phyloP scores from a whole-genome alignment of 75 land plant species.

The Azolla pinnata region DNA sequence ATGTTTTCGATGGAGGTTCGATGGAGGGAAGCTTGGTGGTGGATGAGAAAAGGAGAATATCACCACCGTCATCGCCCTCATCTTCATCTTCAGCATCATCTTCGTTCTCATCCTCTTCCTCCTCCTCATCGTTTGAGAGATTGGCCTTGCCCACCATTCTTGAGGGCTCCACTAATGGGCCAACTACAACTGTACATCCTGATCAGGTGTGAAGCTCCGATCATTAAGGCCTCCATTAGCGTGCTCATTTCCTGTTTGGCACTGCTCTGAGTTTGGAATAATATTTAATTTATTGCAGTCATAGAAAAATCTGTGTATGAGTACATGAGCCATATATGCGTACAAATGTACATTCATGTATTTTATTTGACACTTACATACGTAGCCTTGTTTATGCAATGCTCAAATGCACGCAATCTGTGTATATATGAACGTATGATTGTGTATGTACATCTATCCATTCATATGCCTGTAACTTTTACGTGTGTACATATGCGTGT shows the following conservation, averaged over 20 bases:
- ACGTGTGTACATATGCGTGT: too few relatives aligned
- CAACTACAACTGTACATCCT: background rate
- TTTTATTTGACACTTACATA: too few relatives aligned
- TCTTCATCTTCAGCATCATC: background rate
- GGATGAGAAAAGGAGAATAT: background rate
- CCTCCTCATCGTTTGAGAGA: background rate
- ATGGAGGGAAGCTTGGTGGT: background rate
- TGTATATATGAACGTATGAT: too few relatives aligned
- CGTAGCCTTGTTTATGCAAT: too few relatives aligned
- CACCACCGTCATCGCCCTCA: background rate
- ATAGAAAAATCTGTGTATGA: too few relatives aligned
- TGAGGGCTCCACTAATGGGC: background rate
- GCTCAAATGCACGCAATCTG: too few relatives aligned
- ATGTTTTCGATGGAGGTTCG: background rate
- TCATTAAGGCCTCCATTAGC: background rate
- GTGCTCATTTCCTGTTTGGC: too few relatives aligned
- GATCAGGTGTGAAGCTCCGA: background rate
- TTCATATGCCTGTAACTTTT: too few relatives aligned
- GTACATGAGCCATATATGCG: too few relatives aligned
- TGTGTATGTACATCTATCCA: too few relatives aligned
- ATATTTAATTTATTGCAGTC: background rate
- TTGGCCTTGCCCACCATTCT: background rate
- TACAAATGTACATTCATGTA: too few relatives aligned
- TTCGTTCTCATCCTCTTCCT: background rate
- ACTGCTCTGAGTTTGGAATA: background rate